These are phyloP conservation scores for Pichia sp. DNA, from an alignment of 1,139 yeast species.

Conservation along the genomic window DNA sequence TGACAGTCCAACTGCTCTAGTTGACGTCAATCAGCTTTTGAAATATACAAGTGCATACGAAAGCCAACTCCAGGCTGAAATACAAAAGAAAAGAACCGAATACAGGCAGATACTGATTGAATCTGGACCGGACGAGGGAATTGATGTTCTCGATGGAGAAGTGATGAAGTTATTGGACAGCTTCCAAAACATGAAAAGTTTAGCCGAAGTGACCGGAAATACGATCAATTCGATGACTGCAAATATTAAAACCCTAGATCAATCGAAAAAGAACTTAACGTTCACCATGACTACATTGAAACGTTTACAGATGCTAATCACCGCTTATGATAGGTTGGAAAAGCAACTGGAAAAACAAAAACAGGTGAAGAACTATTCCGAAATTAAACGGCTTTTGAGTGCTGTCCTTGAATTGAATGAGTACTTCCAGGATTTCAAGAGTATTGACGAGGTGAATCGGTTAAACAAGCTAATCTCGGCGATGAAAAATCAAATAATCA, in stretches of 20 bases:
- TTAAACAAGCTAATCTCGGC: slow-evolving; percentile 60
- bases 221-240: slow-evolving; percentile 68
- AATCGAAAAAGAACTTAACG: slow-evolving; percentile 76
- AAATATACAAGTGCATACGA: slow-evolving; percentile 39
- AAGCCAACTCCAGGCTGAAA: slow-evolving; percentile 40
- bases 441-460: slow-evolving; percentile 75
- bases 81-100: slow-evolving; percentile 35
- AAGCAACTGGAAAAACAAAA: slow-evolving; percentile 36
- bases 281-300: slow-evolving; percentile 81
- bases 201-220: slow-evolving; percentile 55
- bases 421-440: slow-evolving; percentile 76
- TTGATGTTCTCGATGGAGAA: slow-evolving; percentile 34
- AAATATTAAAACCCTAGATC: slow-evolving; percentile 73
- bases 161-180: slow-evolving; percentile 37
- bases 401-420: slow-evolving; percentile 76
- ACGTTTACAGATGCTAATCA: slow-evolving; percentile 78
- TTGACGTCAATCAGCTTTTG: slow-evolving; percentile 45
- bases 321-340: slow-evolving; percentile 67
- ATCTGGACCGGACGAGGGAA: slow-evolving; percentile 18
- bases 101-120: slow-evolving; percentile 25
- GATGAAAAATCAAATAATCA: slow-evolving; percentile 61
- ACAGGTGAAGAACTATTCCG: slow-evolving; percentile 50
- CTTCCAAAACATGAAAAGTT: slow-evolving; percentile 41
- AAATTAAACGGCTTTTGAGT: slow-evolving; percentile 61
- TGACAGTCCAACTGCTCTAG: slow-evolving; percentile 40